Evolutionary conservation across 202 grass and related monocot species (phyloP), one percentile per base, ranked within the genome.

Genomic region (Setaria italica): DNA sequence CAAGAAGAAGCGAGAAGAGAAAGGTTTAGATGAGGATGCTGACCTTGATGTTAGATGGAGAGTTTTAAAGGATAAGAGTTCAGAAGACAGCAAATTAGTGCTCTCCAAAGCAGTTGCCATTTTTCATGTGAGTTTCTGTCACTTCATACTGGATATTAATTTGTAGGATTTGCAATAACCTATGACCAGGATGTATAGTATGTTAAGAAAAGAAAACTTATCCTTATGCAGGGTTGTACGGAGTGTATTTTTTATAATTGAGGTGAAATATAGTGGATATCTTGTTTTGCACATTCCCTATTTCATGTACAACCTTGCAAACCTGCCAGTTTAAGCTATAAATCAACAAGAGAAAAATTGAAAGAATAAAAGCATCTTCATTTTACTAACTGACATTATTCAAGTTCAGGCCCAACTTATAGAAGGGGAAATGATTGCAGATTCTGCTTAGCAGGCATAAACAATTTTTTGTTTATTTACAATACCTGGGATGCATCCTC

Each of bases 41-140:
- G 67, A 80, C 62, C 82, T 89, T 73, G 90, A 94, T 90, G 34
- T 99, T 46, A 95, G 88, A 91, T 99, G 96, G 93, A 94, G 91
- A 81, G 84, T 98, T 49, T 74, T 95, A 70, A 93, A 86, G 82
- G 91, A 89, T 72, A 99, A 94, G 87, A 89, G 85, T 81, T 90
- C 88, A 59, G 90, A 80, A 60, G 93, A 99, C 58, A 93, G 90
- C 80, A 99, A 99, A 86, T 51, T 95, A 77, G 87, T 95, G 66
- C 86, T 99, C 47, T 95, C 93, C 64, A 99, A 89, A 88, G 93
- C 90, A 42, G 96, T 99, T 76, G 88, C 90, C 4, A 99, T 99
- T 86, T 95, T 99, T 72, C 96, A 95, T 90, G 95, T 98, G 79
- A 92, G 93, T 83, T 78, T 45, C 62, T 42, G 42, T 50, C n/a